Evolutionary conservation across 768 basidiomycete genomes (phyloP).

Genomic region (Epithele typhae): DNA sequence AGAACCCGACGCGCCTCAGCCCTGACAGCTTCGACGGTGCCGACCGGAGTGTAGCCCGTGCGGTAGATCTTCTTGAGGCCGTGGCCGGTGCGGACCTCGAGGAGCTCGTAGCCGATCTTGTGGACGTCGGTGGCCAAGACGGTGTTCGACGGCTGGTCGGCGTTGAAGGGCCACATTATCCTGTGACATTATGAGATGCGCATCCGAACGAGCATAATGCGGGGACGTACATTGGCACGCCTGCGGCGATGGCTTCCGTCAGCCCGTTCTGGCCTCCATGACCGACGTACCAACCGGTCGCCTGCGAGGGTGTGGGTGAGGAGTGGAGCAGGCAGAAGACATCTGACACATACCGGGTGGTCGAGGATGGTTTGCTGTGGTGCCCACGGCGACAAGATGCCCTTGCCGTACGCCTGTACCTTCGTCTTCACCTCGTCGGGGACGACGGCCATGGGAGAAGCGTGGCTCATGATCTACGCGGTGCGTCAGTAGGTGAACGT

Average conservation of each 20-base stretch:
- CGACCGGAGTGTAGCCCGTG: slow-evolving; percentile 11
- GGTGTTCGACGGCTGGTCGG: slow-evolving; percentile 22
- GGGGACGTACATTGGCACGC: slow-evolving; percentile 17
- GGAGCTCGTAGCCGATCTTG: slow-evolving; percentile 23
- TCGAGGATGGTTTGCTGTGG: slow-evolving; percentile 23
- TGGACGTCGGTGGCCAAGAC: slow-evolving; percentile 18
- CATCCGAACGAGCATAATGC: not conserved
- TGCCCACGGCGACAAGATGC: slow-evolving; percentile 20
- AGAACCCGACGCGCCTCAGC: slow-evolving; percentile 18
- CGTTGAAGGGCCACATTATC: slow-evolving; percentile 25
- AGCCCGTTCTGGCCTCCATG: slow-evolving; percentile 23
- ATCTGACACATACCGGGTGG: slow-evolving; percentile 18
- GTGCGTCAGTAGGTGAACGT: not conserved
- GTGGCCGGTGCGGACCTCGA: slow-evolving; percentile 22
- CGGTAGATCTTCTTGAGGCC: slow-evolving; percentile 15
- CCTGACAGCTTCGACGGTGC: slow-evolving; percentile 19
- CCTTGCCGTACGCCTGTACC: slow-evolving; percentile 14
- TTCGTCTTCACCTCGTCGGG: slow-evolving; percentile 16
- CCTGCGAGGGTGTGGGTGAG: slow-evolving; percentile 15
- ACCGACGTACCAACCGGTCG: slow-evolving; percentile 23
- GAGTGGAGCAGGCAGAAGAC: not conserved
- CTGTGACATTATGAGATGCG: slow-evolving; percentile 3
- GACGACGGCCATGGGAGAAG: slow-evolving; percentile 8
- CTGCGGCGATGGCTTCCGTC: slow-evolving; percentile 17
- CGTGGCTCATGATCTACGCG: slow-evolving; percentile 18